Evolutionary conservation across 768 basidiomycete genomes (phyloP).

Genomic region (Tricholoma furcatifolium): DNA sequence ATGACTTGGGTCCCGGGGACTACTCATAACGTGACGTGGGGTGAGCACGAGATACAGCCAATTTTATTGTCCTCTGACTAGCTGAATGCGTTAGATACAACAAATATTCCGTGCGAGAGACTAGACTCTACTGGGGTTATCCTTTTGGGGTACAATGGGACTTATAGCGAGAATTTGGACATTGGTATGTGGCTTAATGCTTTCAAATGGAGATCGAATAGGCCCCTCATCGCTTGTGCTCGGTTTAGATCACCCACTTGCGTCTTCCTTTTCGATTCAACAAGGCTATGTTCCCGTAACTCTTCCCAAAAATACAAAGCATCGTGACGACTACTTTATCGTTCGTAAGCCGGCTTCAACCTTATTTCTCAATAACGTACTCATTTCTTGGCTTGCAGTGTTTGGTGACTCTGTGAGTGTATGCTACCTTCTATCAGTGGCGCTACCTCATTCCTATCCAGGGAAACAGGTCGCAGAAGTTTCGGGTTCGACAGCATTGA

Average conservation of each 20-base stretch:
- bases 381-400: conserved; percentile 11
- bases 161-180: conserved; percentile 47
- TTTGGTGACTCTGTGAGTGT: conserved; percentile 30
- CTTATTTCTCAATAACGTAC: too few species aligned
- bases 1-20: conserved; percentile 20
- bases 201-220: background rate
- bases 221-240: background rate
- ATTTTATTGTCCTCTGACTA: background rate
- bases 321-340: conserved; percentile 24
- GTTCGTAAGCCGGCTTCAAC: conserved; percentile 21
- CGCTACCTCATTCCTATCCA: conserved; percentile 4
- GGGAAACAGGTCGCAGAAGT: conserved; percentile 29
- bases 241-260: conserved; percentile 25
- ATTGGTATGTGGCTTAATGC: conserved; percentile 29
- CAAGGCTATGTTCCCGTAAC: conserved; percentile 16
- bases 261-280: conserved; percentile 21
- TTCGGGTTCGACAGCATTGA: conserved; percentile 16
- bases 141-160: conserved; percentile 37
- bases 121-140: conserved; percentile 32
- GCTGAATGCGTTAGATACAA: conserved; percentile 15
- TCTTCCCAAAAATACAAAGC: conserved; percentile 10
- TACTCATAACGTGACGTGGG: conserved; percentile 23
- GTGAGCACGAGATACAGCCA: conserved; percentile 7
- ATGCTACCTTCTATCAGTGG: background rate
- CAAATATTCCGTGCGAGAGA: conserved; percentile 35